Conservation (phyloP, 495 filamentous ascomycete genomes). For the Jackrogersella multiformis region DNA sequence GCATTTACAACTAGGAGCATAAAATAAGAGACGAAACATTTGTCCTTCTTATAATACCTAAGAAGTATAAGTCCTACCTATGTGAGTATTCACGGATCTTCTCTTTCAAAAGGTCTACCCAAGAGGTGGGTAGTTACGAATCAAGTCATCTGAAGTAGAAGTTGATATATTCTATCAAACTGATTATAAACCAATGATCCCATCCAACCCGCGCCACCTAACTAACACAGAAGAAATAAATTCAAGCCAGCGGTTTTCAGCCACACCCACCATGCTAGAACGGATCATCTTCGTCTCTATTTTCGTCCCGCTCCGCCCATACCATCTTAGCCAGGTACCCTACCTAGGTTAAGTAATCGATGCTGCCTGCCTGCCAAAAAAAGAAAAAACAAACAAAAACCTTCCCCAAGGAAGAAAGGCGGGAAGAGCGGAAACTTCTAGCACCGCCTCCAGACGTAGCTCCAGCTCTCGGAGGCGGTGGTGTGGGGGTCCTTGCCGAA, state of each 20-base stretch:
- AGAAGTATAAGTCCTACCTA: too few species aligned
- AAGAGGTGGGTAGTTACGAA: too few species aligned
- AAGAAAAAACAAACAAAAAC: too few species aligned
- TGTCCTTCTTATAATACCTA: too few species aligned
- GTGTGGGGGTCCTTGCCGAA: slow-evolving; percentile 50
- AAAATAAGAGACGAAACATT: too few species aligned
- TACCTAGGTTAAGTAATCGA: too few species aligned
- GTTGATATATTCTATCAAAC: slow-evolving; percentile 25
- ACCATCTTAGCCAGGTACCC: not conserved
- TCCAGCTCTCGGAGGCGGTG: slow-evolving; percentile 50
- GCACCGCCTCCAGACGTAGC: slow-evolving; percentile 55
- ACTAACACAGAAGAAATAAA: slow-evolving; percentile 6
- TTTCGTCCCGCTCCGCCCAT: not conserved
- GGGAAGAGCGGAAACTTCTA: too few species aligned
- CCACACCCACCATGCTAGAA: slow-evolving; percentile 10
- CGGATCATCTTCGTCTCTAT: not conserved
- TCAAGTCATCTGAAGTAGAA: slow-evolving; percentile 1
- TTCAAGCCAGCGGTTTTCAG: not conserved
- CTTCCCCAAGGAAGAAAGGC: too few species aligned
- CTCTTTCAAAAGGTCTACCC: too few species aligned
- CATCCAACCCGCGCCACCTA: slow-evolving; percentile 8
- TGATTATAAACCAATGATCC: slow-evolving; percentile 13
- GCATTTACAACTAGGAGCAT: too few species aligned
- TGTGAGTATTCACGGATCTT: too few species aligned
- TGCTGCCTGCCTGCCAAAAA: not conserved